These are phyloP conservation scores for Candida parachauliodes DNA, from an alignment of 805 yeast genomes.

Conservation along the genomic window DNA sequence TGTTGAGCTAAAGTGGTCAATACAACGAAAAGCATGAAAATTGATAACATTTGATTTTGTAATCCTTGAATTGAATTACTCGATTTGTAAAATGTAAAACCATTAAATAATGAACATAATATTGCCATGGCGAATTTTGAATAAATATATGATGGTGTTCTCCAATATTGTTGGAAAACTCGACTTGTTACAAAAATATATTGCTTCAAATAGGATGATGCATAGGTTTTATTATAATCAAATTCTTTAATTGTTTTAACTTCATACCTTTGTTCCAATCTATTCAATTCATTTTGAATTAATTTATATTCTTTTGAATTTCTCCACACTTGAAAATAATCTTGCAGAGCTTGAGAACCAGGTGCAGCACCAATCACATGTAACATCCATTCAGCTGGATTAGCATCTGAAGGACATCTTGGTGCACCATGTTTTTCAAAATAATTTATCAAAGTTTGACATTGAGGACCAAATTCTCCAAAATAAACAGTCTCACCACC, in stretches of 20 bases:
- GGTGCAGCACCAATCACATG: slow-evolving; percentile 79
- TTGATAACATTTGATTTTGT: slow-evolving; percentile 69
- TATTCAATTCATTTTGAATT: slow-evolving; percentile 51
- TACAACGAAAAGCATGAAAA: slow-evolving; percentile 63
- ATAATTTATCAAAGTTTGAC: slow-evolving; percentile 51
- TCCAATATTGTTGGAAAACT: slow-evolving; percentile 33
- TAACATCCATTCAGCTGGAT: slow-evolving; percentile 81
- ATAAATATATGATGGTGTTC: slow-evolving; percentile 60
- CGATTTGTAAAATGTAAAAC: slow-evolving; percentile 39
- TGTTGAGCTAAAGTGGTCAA: slow-evolving; percentile 60
- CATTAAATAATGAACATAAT: slow-evolving; percentile 8
- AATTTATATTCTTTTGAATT: slow-evolving; percentile 57
- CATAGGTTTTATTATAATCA: slow-evolving; percentile 23
- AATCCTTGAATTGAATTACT: slow-evolving; percentile 27
- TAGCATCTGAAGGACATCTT: slow-evolving; percentile 28
- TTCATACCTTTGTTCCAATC: slow-evolving; percentile 13
- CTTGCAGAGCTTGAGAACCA: slow-evolving; percentile 64
- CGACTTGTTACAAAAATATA: slow-evolving; percentile 25
- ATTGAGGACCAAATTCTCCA: slow-evolving; percentile 70
- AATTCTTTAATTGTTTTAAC: slow-evolving; percentile 35
- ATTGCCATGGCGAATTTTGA: slow-evolving; percentile 41
- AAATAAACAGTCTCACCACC: slow-evolving; percentile 78
- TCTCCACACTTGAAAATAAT: slow-evolving; percentile 72
- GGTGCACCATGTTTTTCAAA: slow-evolving; percentile 67
- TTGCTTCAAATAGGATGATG: slow-evolving; percentile 24